Percentiles rank a stretch among this genome's conserved stretches.
Conservation (phyloP, 2,329 filamentous ascomycete genomes). For the Claviceps sp. region DNA sequence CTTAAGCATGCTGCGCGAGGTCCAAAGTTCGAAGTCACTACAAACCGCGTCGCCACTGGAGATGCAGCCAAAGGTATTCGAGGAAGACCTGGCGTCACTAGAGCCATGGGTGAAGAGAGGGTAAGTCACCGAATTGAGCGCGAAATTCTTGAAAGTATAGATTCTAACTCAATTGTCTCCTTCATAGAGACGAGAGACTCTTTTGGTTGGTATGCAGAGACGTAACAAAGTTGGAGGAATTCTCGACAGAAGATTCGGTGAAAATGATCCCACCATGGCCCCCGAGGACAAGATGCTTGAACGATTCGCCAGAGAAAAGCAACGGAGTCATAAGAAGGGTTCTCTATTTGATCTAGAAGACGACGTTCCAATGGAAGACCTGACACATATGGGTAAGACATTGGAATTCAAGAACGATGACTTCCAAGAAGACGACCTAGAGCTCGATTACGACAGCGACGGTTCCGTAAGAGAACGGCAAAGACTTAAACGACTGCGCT, state of each 20-base stretch:
- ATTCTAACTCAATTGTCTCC: slow-evolving; percentile 7
- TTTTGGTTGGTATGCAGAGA: slow-evolving; percentile 79
- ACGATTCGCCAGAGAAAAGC: slow-evolving; percentile 80
- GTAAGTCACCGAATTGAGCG: slow-evolving; percentile 29
- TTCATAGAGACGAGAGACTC: slow-evolving; percentile 56
- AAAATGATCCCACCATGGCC: slow-evolving; percentile 87
- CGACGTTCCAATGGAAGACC: slow-evolving; percentile 43
- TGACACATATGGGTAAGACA: slow-evolving; percentile 76
- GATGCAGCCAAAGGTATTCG: slow-evolving; percentile 45
- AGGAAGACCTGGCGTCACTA: slow-evolving; percentile 70
- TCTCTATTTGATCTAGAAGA: slow-evolving; percentile 83
- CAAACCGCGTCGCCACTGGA: slow-evolving; percentile 39
- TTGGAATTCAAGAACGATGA: slow-evolving; percentile 59
- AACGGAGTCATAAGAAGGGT: slow-evolving; percentile 60
- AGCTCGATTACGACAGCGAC: slow-evolving; percentile 44
- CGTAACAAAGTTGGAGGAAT: slow-evolving; percentile 88
- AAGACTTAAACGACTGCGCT: slow-evolving; percentile 42
- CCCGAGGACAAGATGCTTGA: slow-evolving; percentile 86
- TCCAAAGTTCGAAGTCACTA: slow-evolving; percentile 77
- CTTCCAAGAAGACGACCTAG: slow-evolving; percentile 65
- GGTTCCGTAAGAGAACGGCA: slow-evolving; percentile 39
- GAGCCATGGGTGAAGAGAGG: slow-evolving; percentile 75
- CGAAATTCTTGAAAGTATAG: not conserved
- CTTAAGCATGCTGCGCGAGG: slow-evolving; percentile 67
- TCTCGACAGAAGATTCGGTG: slow-evolving; percentile 85